Percentiles rank a stretch among this genome's conserved stretches.
phyloP scores from a whole-genome alignment of 768 basidiomycete genomes.

The Macrolepiota dolichaula region DNA sequence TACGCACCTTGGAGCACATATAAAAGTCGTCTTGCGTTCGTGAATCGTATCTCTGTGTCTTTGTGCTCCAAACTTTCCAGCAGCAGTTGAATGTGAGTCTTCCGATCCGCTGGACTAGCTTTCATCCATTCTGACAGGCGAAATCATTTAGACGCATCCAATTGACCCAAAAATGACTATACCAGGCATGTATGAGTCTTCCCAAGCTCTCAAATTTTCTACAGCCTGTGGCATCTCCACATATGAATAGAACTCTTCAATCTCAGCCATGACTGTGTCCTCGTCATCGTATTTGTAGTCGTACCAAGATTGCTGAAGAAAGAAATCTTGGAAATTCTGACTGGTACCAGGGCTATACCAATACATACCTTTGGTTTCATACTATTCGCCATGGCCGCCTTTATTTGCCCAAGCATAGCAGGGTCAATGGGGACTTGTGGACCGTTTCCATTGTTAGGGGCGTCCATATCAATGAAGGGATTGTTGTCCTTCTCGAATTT shows the following conservation, averaged over 20 bases:
- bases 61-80: conserved; percentile 87
- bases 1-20: conserved; percentile 87
- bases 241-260: conserved; percentile 98
- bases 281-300: conserved; percentile 96
- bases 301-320: conserved; percentile 75
- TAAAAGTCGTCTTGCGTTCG: conserved; percentile 80
- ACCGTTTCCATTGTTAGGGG: conserved; percentile 12
- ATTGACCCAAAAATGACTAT: conserved; percentile 3
- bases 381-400: conserved; percentile 62
- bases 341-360: not conserved
- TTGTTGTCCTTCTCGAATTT: conserved; percentile 6
- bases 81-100: conserved; percentile 72
- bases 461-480: conserved; percentile 12
- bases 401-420: conserved; percentile 79
- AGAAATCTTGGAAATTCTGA: not conserved
- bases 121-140: conserved; percentile 68
- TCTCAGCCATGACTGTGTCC: conserved; percentile 92
- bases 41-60: conserved; percentile 80
- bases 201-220: conserved; percentile 86
- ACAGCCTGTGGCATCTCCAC: conserved; percentile 90
- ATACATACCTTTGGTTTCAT: conserved; percentile 71
- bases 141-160: not conserved
- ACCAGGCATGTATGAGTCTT: conserved; percentile 80
- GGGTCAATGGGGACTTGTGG: conserved; percentile 55
- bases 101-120: conserved; percentile 56